phyloP scores from a whole-genome alignment of 148 eudicot genomes.

The Rhododendron ovatum region DNA sequence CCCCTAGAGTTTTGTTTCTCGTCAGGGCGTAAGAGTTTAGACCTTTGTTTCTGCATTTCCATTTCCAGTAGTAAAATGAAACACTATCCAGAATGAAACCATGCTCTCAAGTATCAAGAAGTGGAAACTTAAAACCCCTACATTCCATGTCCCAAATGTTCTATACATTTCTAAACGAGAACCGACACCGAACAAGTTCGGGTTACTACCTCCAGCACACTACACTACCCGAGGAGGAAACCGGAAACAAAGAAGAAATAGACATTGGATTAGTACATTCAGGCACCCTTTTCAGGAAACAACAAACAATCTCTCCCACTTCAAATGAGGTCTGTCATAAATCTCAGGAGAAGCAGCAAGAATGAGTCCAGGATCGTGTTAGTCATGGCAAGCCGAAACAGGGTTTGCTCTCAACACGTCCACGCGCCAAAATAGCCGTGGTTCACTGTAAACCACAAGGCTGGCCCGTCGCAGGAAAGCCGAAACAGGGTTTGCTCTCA shows the following conservation, averaged over 20 bases:
- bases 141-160: slow-evolving; percentile 5
- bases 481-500: slow-evolving; percentile 48
- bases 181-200: neutral
- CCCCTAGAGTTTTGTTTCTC: neutral
- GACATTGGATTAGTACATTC: slow-evolving; percentile 2
- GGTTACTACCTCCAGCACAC: neutral
- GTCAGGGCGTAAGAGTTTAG: neutral
- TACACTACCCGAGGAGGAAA: neutral
- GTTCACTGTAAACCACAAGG: slow-evolving; percentile 42
- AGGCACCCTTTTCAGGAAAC: neutral
- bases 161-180: neutral
- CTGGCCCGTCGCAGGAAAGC: slow-evolving; percentile 32
- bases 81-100: neutral
- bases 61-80: neutral
- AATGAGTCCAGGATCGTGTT: slow-evolving; percentile 27
- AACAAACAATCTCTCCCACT: neutral
- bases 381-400: slow-evolving; percentile 59
- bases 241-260: neutral
- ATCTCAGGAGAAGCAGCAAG: neutral
- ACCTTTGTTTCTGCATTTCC: neutral
- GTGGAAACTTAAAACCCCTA: neutral
- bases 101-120: neutral
- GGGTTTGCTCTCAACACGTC: slow-evolving; percentile 69
- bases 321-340: neutral
- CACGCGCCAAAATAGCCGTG: slow-evolving; percentile 22